Conservation (phyloP, 1,139 yeast genomes). For the Candida freyschussii region DNA sequence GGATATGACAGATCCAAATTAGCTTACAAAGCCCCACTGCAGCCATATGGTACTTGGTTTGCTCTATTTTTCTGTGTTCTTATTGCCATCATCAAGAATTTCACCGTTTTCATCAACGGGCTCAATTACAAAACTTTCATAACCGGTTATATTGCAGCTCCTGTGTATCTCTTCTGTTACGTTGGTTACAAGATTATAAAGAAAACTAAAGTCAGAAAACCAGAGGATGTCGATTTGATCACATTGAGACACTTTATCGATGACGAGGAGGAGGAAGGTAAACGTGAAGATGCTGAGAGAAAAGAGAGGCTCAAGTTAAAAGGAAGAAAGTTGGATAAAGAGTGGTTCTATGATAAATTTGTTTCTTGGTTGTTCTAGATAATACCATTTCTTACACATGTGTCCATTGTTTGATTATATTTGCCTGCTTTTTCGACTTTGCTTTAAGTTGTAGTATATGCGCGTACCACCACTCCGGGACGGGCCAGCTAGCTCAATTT, state of each 20-base stretch:
- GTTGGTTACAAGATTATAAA: constrained; percentile 52
- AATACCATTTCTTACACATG: no score
- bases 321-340: constrained; percentile 29
- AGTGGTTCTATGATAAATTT: constrained; percentile 51
- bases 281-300: constrained; percentile 34
- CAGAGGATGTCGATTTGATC: constrained; percentile 57
- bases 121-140: constrained; percentile 59
- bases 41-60: constrained; percentile 57
- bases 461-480: no score
- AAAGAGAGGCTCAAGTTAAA: constrained; percentile 37
- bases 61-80: constrained; percentile 51
- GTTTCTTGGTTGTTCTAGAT: no score
- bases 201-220: constrained; percentile 45
- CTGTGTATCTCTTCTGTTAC: constrained; percentile 50
- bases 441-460: no score
- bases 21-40: constrained; percentile 57
- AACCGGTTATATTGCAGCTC: constrained; percentile 63
- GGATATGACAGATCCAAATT: constrained; percentile 43
- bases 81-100: constrained; percentile 61
- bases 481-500: no score
- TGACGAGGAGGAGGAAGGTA: constrained; percentile 56
- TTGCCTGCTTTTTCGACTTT: no score
- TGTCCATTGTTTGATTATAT: no score
- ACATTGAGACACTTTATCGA: constrained; percentile 66
- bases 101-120: constrained; percentile 55